Conservation (phyloP, 306 rosid genomes). For the Corylus heterophylla region DNA sequence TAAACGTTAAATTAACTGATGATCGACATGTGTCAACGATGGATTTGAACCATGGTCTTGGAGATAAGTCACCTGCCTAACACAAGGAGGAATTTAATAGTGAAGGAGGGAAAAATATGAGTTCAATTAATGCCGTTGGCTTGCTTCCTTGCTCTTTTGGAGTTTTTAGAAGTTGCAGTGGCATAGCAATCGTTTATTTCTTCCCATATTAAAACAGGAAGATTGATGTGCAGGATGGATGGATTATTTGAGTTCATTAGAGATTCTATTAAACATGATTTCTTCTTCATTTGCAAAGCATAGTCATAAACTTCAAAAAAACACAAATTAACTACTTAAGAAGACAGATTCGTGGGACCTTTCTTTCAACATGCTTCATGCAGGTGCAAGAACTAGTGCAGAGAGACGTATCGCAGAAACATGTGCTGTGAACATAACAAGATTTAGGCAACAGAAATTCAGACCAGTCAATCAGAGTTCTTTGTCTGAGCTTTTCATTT, state of each 20-base stretch:
- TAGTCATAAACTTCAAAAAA: not conserved
- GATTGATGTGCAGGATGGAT: too few species aligned
- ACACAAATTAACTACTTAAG: constrained; percentile 8
- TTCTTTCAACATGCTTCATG: constrained; percentile 26
- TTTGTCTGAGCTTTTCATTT: constrained; percentile 70
- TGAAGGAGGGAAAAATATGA: too few species aligned
- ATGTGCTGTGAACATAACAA: constrained; percentile 52
- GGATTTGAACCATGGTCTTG: not conserved
- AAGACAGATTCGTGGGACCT: constrained; percentile 10
- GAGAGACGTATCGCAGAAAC: constrained; percentile 57
- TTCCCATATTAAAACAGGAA: too few species aligned
- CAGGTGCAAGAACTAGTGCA: constrained; percentile 72
- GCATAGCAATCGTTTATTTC: not conserved
- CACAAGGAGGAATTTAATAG: not conserved
- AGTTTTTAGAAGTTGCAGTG: not conserved
- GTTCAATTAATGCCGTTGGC: too few species aligned
- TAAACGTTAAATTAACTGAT: not conserved
- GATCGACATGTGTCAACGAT: not conserved
- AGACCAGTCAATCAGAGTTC: constrained; percentile 59
- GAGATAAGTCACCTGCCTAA: not conserved
- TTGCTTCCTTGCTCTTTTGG: too few species aligned
- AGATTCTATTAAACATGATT: too few species aligned
- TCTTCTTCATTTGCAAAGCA: too few species aligned
- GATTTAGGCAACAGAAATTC: constrained; percentile 35
- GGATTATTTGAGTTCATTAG: too few species aligned